Evolutionary conservation across 192 early-diverging fungal genomes (phyloP), one percentile per base, ranked within the genome.

Genomic region (Linderina pennispora): DNA sequence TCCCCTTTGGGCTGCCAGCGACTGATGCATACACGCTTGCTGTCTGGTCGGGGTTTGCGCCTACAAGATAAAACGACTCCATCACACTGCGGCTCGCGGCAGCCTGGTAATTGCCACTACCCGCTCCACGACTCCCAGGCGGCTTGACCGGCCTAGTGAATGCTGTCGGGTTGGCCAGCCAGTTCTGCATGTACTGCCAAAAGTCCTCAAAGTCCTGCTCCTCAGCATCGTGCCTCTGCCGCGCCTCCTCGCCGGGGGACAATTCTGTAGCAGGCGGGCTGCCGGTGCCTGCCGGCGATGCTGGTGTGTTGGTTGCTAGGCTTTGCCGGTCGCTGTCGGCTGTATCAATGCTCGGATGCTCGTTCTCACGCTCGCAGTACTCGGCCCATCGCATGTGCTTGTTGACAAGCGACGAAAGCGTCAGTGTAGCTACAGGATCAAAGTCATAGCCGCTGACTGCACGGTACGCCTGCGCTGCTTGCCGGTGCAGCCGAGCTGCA

Each of bases 11-110:
- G 0, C 53, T 44, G 16, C 31, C 36, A 22, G 57, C 48, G 4
- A 45, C 36, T 7, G 53, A 22, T 2, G 33, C 36, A n/a, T 70
- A 57, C 16, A 74, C 40, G 17, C 59, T 62, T 20, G 62, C 45
- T 13, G 53, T 51, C 16, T 62, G 62, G 4, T 65, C 70, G 0
- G 58, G 57, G 22, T 66, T 53, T 13, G 53, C 16, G 0, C 59
- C 70, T 3, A 74, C 70, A 36, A 74, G 43, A 25, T 74, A 74
- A 28, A 74, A 74, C 23, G 70, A 74, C 45, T 74, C 70, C 58
- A 62, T 62, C 39, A 66, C 48, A 19, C 48, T 47, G 0, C 40
- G 64, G n/a, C 55, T 26, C 16, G 48, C 23, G 13, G 36, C 31
- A 0, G 49, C 57, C 10, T 36, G n/a, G 2, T 15, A 18, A 23